phyloP scores from a whole-genome alignment of 179 eudicot species.

The Vitellaria paradoxa region DNA sequence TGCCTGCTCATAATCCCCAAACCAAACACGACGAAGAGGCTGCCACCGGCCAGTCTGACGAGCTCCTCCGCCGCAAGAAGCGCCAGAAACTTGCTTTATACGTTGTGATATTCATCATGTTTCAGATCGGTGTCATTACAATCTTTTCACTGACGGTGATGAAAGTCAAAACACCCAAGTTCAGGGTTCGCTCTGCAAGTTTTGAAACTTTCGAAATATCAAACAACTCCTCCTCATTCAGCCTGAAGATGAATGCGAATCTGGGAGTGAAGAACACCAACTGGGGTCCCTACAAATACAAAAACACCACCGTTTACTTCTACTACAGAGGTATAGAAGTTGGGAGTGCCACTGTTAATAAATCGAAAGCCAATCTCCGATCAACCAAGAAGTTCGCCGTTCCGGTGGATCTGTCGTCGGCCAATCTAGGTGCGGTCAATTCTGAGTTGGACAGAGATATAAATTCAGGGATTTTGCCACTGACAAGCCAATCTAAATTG shows the following conservation, averaged over 20 bases:
- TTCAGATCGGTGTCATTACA: conserved; percentile 14
- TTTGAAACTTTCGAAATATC: neutral
- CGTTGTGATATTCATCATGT: conserved; percentile 5
- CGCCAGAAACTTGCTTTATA: conserved; percentile 2
- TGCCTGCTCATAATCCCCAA: too few relatives aligned
- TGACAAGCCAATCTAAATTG: conserved; percentile 20
- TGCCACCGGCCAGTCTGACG: neutral
- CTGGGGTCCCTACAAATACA: conserved; percentile 22
- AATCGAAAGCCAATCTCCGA: neutral
- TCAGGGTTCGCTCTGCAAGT: conserved; percentile 15
- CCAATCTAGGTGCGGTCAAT: neutral
- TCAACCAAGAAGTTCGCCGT: conserved; percentile 21
- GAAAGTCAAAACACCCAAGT: conserved; percentile 23
- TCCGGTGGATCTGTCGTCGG: neutral
- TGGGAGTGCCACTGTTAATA: conserved; percentile 11
- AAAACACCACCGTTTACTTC: conserved; percentile 11
- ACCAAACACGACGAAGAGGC: neutral
- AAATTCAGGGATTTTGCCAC: conserved; percentile 8
- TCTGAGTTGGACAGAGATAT: conserved; percentile 12
- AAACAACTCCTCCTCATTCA: neutral
- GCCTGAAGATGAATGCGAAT: neutral
- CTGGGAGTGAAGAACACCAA: conserved; percentile 28
- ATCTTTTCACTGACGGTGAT: conserved; percentile 18
- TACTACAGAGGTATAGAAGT: neutral
- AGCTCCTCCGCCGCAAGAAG: neutral